Base-by-base conservation (phyloP, 1,284 basidiomycete genomes). In the Microbotryum scabiosae region DNA sequence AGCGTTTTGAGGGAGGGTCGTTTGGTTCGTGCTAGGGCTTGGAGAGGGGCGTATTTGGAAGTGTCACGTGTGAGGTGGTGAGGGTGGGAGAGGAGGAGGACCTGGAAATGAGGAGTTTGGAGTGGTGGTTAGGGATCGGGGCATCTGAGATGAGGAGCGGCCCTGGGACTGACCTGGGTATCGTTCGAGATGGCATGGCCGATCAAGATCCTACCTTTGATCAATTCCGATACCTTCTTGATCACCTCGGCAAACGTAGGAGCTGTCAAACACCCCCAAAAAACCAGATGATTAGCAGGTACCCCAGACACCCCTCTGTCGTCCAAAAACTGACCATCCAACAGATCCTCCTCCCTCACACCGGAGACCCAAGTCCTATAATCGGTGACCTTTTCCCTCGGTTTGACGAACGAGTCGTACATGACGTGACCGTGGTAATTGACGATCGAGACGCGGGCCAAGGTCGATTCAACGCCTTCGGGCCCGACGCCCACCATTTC, bases 401-500 rank as follows among this genome's bases (percentile, higher is more conserved):
- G 93, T 60, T 81, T 78, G 23, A 98, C 94, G 68, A 92, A 94
- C 41, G 82, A 86, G 72, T 98, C 94, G 64, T 94, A 75, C 46
- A 88, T 77, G 26, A 89, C 78, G 7, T 80, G 83, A 0, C 94
- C 94, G 70, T 91, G 80, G 73, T 85, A 96, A 75, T 97, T 96
- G 62, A 97, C 91, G 48, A 97, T 76, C 51, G 87, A 90, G 58
- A 97, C 90, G 49, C 93, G 85, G 1, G 94, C 94, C 2, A 97
- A 80, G 0, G 86, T 85, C 0, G 87, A 91, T 73, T 96, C 83
- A 2, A 81, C 66, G 12, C 90, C 92, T 36, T 86, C 80, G 10
- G 84, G 81, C 0, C 93, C 92, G 7, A 97, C 84, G 1, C 93
- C 93, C 4, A 98, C 94, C 93, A 98, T 97, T 76, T 98, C 93